Evolutionary conservation across 2,329 filamentous ascomycete species (phyloP).

Genomic region (Pezicula rhizophila): DNA sequence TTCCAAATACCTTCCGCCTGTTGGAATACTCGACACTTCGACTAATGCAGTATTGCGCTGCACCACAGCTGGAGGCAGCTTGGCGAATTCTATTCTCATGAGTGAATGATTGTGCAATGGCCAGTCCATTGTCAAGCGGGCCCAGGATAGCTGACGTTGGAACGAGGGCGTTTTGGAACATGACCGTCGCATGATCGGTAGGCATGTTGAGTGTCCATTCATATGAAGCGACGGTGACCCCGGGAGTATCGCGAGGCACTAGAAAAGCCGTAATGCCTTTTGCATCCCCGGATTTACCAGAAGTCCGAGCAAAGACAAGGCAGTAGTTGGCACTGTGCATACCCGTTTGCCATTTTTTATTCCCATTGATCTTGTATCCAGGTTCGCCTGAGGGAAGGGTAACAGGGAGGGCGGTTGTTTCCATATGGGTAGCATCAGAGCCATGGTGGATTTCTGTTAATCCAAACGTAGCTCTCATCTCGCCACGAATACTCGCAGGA

Average conservation of each 20-base stretch:
- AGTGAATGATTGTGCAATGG: too few relatives aligned
- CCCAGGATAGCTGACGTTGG: not conserved
- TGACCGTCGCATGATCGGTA: not conserved
- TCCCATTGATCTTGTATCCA: conserved; percentile 47
- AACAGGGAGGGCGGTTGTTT: conserved; percentile 41
- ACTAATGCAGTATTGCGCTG: too few relatives aligned
- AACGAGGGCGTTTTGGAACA: not conserved
- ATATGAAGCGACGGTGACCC: conserved; percentile 27
- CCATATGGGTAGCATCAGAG: conserved; percentile 56
- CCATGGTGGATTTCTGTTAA: conserved; percentile 57
- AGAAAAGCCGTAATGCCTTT: conserved; percentile 54
- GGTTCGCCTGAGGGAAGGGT: conserved; percentile 33
- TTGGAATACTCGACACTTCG: too few relatives aligned
- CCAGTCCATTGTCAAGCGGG: too few relatives aligned
- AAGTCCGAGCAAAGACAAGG: conserved; percentile 53
- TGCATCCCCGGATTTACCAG: conserved; percentile 41
- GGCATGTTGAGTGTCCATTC: not conserved
- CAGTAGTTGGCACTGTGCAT: conserved; percentile 55
- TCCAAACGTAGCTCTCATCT: conserved; percentile 52
- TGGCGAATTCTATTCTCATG: too few relatives aligned
- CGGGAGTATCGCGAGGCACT: conserved; percentile 44
- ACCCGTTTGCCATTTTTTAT: conserved; percentile 59
- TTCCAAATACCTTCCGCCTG: too few relatives aligned
- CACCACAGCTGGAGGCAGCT: too few relatives aligned
- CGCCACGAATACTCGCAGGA: conserved; percentile 40